phyloP scores from a whole-genome alignment of 1,284 basidiomycete genomes.

The Cutaneotrichosporon sp. region DNA sequence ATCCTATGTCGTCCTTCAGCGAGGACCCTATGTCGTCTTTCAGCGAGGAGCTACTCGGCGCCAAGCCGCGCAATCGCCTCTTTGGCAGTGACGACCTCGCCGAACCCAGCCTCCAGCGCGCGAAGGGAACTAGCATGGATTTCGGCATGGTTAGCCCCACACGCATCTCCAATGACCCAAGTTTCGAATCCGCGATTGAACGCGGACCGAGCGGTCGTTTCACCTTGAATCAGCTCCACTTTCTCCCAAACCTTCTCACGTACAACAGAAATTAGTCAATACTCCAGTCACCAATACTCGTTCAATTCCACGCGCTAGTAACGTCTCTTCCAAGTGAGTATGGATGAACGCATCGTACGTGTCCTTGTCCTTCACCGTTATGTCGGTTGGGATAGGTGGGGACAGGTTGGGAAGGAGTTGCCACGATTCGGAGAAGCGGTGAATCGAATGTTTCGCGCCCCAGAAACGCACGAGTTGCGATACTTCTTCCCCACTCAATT shows the following conservation, averaged over 20 bases:
- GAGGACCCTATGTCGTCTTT: no score
- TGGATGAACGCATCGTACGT: conserved; percentile 18
- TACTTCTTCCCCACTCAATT: not conserved
- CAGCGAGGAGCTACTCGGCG: no score
- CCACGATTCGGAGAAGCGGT: conserved; percentile 9
- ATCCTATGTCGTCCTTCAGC: no score
- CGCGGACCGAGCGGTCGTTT: conserved; percentile 16
- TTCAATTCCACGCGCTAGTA: not conserved
- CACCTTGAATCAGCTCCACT: conserved; percentile 1
- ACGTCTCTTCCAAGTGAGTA: conserved; percentile 11
- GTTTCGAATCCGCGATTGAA: conserved; percentile 18
- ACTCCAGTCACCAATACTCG: conserved; percentile 12
- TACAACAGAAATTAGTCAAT: conserved; percentile 16
- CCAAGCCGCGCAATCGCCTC: conserved; percentile 3
- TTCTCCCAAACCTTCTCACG: not conserved
- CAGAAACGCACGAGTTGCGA: conserved; percentile 15
- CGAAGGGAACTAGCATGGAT: not conserved
- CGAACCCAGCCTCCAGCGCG: conserved; percentile 11
- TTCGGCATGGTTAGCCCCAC: not conserved
- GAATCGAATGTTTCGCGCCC: not conserved
- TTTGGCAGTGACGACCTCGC: conserved; percentile 6
- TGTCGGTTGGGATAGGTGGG: not conserved
- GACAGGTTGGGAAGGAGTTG: not conserved
- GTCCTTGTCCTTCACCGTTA: conserved; percentile 14
- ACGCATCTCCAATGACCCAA: conserved; percentile 12